These are phyloP conservation scores for Nyssa sinensis DNA, from an alignment of 148 eudicot genomes.

Conservation along the genomic window DNA sequence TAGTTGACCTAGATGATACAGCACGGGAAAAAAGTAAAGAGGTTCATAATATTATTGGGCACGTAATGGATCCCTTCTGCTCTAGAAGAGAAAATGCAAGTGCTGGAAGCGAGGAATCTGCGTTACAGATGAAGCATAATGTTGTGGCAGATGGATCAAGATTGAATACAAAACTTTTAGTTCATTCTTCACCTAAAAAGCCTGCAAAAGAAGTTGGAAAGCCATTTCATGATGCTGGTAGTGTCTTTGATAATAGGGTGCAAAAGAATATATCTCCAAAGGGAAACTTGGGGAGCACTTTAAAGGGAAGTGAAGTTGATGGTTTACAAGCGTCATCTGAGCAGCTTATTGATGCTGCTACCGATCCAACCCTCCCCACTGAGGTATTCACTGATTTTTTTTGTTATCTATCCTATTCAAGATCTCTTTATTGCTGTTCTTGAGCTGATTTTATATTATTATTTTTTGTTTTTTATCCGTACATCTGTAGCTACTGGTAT, in stretches of 20 bases:
- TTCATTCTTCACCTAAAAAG: slow-evolving; percentile 34
- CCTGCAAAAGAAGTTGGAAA: slow-evolving; percentile 38
- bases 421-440: background rate
- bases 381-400: slow-evolving; percentile 50
- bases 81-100: slow-evolving; percentile 35
- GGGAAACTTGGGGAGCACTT: slow-evolving; percentile 25
- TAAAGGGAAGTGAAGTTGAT: slow-evolving; percentile 28
- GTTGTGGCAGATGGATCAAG: slow-evolving; percentile 37
- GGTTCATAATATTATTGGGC: slow-evolving; percentile 28
- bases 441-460: background rate
- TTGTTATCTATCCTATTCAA: no score
- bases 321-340: slow-evolving; percentile 35
- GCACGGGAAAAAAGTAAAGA: slow-evolving; percentile 37
- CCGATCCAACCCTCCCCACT: slow-evolving; percentile 65
- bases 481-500: background rate
- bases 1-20: slow-evolving; percentile 47
- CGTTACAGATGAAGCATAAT: slow-evolving; percentile 27
- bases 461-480: no score
- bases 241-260: slow-evolving; percentile 27
- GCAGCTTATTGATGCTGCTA: slow-evolving; percentile 35
- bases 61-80: slow-evolving; percentile 38
- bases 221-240: slow-evolving; percentile 39
- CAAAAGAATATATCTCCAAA: slow-evolving; percentile 21
- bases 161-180: slow-evolving; percentile 29
- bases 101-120: slow-evolving; percentile 39